Base-by-base conservation (phyloP, 192 early-diverging fungal species). In the Geranomyces michiganensis region DNA sequence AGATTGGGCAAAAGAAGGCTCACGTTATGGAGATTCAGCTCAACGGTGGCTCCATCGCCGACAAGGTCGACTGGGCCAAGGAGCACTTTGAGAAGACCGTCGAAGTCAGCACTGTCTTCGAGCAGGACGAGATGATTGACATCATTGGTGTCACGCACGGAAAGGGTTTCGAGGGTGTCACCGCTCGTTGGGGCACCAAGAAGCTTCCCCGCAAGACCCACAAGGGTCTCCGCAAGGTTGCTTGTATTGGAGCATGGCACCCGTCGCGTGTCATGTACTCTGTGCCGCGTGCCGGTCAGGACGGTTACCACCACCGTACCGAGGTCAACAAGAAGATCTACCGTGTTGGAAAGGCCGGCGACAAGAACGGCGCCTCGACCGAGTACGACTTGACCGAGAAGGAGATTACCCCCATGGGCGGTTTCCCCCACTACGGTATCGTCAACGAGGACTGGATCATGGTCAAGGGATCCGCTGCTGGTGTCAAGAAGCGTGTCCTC, bases 261-360 rank as follows among this genome's bases (percentile, higher is more conserved):
- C 93, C 94, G 76, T 88, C 90, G 72, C 76, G 81, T 68, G 96
- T 98, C 81, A 96, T 95, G 94, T 97, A 90, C 93, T 94, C 97
- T 66, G 96, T 99, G 73, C 92, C 97, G 68, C 96, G 97, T 83
- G 93, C 97, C 76, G 97, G 97, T 95, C 97, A 99, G 90, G 86
- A 94, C 86, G 97, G 97, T 89, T 98, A 95, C 91, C 97, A 99
- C 88, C 97, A 98, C 90, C 96, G 97, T 92, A 98, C 96, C 72
- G 97, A 99, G 87, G 81, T 96, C 72, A 99, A 99, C 93, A 98
- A 97, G 93, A 99, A 99, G 92, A 96, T 99, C 89, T 99, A 98
- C 92, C 93, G 96, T 77, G 91, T 99, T 65, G 95, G 91, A 64
- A 93, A 92, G 76, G 84, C 77, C 65, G 92, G 90, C 73, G 85